Percentiles rank a stretch among this genome's conserved stretches.
These are phyloP conservation scores for Clonostachys byssicola DNA, from an alignment of 2,329 filamentous ascomycete species.

Conservation along the genomic window DNA sequence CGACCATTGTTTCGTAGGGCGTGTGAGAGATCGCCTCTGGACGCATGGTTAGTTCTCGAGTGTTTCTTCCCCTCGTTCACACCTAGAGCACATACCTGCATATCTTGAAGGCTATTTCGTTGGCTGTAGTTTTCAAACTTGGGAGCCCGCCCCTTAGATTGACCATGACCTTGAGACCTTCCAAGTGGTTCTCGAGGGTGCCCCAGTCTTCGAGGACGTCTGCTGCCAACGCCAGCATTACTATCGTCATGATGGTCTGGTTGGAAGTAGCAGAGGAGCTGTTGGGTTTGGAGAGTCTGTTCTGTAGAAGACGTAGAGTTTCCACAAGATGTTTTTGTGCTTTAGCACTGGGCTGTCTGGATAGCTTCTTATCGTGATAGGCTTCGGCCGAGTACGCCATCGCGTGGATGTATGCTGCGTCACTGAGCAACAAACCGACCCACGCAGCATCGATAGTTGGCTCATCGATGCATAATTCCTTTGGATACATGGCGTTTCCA, in stretches of 20 bases:
- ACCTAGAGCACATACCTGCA: background rate
- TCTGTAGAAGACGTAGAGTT: background rate
- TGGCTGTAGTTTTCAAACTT: background rate
- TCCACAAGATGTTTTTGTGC: background rate
- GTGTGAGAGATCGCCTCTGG: background rate
- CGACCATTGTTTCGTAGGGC: background rate
- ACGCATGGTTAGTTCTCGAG: no score
- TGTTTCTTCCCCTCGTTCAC: no score
- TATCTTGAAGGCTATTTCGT: background rate
- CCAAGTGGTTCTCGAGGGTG: background rate
- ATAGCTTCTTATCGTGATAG: background rate
- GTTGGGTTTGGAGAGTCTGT: background rate
- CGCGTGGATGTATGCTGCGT: background rate
- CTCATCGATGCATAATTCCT: background rate
- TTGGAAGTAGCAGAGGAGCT: background rate
- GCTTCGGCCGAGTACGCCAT: background rate
- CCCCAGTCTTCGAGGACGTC: background rate
- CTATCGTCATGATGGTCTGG: background rate
- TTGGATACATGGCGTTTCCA: background rate
- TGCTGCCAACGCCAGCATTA: background rate
- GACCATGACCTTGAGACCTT: background rate
- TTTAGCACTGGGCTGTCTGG: background rate
- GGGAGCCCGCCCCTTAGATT: background rate
- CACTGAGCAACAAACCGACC: background rate
- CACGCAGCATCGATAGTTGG: background rate